These are phyloP conservation scores for Diplogelasinospora grovesii DNA, from an alignment of 495 filamentous ascomycete species.

Conservation along the genomic window DNA sequence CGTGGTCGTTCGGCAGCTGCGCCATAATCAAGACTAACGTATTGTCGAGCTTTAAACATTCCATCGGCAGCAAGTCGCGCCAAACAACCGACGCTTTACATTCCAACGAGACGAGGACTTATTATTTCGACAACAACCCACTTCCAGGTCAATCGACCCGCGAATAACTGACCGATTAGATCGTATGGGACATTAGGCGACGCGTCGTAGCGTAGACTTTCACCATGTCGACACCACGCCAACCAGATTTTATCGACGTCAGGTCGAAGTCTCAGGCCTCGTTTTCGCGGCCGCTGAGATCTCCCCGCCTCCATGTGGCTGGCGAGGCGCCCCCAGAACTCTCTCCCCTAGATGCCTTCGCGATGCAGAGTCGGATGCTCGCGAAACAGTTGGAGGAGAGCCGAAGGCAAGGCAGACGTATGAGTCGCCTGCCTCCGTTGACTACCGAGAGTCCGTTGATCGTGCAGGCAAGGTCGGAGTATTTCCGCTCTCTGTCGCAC, in stretches of 20 bases:
- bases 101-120: slow-evolving; percentile 2
- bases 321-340: slow-evolving; percentile 88
- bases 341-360: slow-evolving; percentile 91
- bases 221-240: slow-evolving; percentile 40
- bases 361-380: slow-evolving; percentile 77
- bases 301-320: slow-evolving; percentile 68
- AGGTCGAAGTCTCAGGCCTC: slow-evolving; percentile 59
- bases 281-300: slow-evolving; percentile 49
- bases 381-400: slow-evolving; percentile 81
- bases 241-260: slow-evolving; percentile 55
- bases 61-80: background rate
- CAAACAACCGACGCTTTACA: slow-evolving; percentile 3
- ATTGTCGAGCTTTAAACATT: slow-evolving; percentile 4
- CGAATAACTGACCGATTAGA: background rate
- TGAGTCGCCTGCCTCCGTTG: slow-evolving; percentile 78
- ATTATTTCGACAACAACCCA: background rate
- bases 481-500: slow-evolving; percentile 57
- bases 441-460: slow-evolving; percentile 65
- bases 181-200: slow-evolving; percentile 5
- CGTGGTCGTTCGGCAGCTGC: slow-evolving; percentile 3
- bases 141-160: background rate
- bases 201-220: background rate
- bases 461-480: slow-evolving; percentile 64
- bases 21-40: slow-evolving; percentile 18
- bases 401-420: slow-evolving; percentile 58